These are phyloP conservation scores for Pseudozyma tsukubaensis DNA, from an alignment of 1,284 basidiomycete species.

Conservation along the genomic window DNA sequence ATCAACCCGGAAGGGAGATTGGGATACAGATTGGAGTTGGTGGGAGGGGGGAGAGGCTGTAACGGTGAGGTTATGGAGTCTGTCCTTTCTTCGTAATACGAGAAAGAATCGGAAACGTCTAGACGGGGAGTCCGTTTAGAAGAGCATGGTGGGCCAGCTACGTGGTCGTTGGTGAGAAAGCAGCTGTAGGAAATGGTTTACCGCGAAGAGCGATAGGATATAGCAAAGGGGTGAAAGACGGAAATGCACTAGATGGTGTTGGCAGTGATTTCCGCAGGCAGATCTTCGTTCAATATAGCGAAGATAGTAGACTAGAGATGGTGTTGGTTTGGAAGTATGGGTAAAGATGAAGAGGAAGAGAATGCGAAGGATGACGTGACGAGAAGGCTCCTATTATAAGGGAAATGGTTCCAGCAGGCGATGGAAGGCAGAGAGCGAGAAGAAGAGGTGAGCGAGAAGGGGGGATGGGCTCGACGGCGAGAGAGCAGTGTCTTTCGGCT, in stretches of 20 bases:
- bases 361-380: not conserved
- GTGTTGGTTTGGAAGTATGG: constrained; percentile 23
- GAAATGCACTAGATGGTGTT: constrained; percentile 14
- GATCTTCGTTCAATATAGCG: constrained; percentile 12
- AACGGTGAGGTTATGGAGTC: constrained; percentile 46
- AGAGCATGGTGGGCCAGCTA: constrained; percentile 56
- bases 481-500: constrained; percentile 8
- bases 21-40: constrained; percentile 26
- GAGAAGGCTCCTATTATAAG: constrained; percentile 17
- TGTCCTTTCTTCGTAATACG: constrained; percentile 52
- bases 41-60: constrained; percentile 38
- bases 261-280: constrained; percentile 21
- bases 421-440: not conserved
- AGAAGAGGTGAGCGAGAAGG: not conserved
- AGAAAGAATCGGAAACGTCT: constrained; percentile 41
- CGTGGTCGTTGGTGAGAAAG: constrained; percentile 47
- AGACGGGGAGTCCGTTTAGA: constrained; percentile 52
- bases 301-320: constrained; percentile 13
- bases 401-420: constrained; percentile 24
- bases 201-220: constrained; percentile 25
- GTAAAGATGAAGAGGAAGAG: not conserved
- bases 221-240: constrained; percentile 19
- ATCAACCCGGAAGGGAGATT: constrained; percentile 55
- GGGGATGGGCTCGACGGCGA: not conserved
- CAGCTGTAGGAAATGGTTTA: constrained; percentile 51